These are phyloP conservation scores for Dothistroma septosporum DNA, from an alignment of 2,329 filamentous ascomycete species.

Conservation along the genomic window DNA sequence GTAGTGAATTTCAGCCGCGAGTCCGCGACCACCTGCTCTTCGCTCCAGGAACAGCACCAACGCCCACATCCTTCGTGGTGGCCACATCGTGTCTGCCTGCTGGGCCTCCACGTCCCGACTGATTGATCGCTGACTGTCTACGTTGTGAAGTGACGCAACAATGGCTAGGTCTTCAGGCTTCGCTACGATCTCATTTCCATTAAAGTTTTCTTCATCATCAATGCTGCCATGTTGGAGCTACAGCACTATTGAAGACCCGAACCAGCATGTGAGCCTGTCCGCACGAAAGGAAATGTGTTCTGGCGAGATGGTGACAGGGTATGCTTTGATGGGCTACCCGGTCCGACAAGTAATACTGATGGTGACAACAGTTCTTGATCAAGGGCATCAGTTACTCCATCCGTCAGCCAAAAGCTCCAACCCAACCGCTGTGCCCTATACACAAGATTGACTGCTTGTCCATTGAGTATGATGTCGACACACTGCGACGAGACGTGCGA, in stretches of 20 bases:
- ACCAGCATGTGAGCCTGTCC: constrained; percentile 3
- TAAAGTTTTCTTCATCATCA: not conserved
- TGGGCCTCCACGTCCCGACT: not conserved
- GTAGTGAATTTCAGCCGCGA: not conserved
- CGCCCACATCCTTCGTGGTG: not conserved
- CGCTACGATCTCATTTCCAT: not conserved
- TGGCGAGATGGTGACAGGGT: constrained; percentile 3
- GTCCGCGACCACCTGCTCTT: not conserved
- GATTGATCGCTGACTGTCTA: not conserved
- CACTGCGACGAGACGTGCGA: constrained; percentile 19
- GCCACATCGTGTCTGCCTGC: not conserved
- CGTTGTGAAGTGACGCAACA: not conserved
- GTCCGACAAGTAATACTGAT: not conserved
- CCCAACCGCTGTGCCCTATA: not conserved
- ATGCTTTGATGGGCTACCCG: not conserved
- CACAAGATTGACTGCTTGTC: constrained; percentile 14
- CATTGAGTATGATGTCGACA: constrained; percentile 13
- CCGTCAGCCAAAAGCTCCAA: not conserved
- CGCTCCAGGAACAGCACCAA: not conserved
- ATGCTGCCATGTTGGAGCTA: not conserved
- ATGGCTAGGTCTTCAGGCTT: not conserved
- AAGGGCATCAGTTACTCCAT: constrained; percentile 24
- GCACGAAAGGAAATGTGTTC: constrained; percentile 2
- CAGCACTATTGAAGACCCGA: not conserved
- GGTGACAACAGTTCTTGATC: constrained; percentile 20